These are phyloP conservation scores for Lycium barbarum DNA, from an alignment of 257 asterid genomes.

Conservation along the genomic window DNA sequence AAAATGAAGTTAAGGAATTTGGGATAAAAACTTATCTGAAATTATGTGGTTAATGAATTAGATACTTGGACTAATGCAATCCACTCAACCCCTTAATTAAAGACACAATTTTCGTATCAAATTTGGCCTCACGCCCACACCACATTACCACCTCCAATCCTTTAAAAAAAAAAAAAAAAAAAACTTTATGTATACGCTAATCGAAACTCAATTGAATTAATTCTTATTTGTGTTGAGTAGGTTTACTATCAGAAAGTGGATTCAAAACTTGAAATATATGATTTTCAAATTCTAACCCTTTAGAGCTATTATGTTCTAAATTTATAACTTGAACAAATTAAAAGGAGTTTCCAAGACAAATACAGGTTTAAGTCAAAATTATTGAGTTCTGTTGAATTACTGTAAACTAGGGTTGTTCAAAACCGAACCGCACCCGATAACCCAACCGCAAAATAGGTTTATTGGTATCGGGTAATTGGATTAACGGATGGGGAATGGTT, in stretches of 20 bases:
- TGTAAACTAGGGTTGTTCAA: too few relatives aligned
- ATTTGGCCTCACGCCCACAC: not conserved
- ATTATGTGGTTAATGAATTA: conserved; percentile 5
- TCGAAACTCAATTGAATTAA: not conserved
- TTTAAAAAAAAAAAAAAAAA: not conserved
- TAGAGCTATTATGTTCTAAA: not conserved
- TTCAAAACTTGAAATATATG: not conserved
- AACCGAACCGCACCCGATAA: too few relatives aligned
- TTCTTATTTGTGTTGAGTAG: not conserved
- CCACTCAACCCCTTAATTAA: not conserved
- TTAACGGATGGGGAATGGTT: too few relatives aligned
- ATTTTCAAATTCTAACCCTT: not conserved
- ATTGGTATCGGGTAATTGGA: too few relatives aligned
- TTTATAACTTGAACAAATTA: not conserved
- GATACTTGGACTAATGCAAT: conserved; percentile 1
- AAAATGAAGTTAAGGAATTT: not conserved
- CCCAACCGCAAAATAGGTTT: too few relatives aligned
- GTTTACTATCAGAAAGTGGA: not conserved
- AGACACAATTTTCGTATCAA: not conserved
- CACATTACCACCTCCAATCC: not conserved
- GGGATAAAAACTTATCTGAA: not conserved
- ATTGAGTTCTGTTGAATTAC: rapidly evolving
- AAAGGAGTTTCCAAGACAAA: not conserved
- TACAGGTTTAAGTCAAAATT: not conserved
- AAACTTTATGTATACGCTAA: too few relatives aligned